Base-by-base conservation (phyloP, 2,329 filamentous ascomycete species). In the Verticillium nubilum region DNA sequence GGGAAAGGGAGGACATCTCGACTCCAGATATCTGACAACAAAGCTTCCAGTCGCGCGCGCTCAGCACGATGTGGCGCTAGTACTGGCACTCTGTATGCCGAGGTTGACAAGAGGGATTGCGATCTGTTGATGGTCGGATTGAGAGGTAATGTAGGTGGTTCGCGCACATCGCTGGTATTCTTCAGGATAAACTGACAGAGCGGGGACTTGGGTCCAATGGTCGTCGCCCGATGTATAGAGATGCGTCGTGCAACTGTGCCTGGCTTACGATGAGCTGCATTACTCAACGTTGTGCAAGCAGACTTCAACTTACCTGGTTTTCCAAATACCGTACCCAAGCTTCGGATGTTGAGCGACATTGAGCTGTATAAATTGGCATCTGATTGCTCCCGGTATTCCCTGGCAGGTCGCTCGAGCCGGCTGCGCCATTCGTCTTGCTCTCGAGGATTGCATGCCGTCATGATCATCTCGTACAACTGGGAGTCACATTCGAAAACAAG, bases 401-500 rank as follows among this genome's bases (percentile, higher is more conserved):
- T 78, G 23, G 74, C 75, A 9, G 78, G 73, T 35, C 80, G 78
- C 29, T 78, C 73, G 25, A 97, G 77, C n/a, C 87, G 83, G 17
- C 77, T 80, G 63, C 88, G 87, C 94, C 95, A 99, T 67, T 88
- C 86, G 53, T 83, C 77, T 67, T 95, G 91, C 70, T 99, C 94
- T 47, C 83, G 85, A 0, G 86, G 79, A 1, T 89, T 94, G 67
- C 92, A 97, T 35, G 92, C 94, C 64, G 90, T 96, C 75, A 97
- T 81, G 47, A 97, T 86, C 17, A 97, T 75, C 73, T 98, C 94
- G 70, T 91, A 94, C 58, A 94, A 78, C 61, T 90, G 86, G 64
- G 89, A 84, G 59, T 89, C 82, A 64, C 85, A 85, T 70, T 95
- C 88, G 68, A 98, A 97, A 2, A 91, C 81, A 12, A 97, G 68